Percentiles rank a stretch among this genome's conserved stretches.
phyloP scores from a whole-genome alignment of 2,329 filamentous ascomycete genomes.

The Aureobasidium sp. region DNA sequence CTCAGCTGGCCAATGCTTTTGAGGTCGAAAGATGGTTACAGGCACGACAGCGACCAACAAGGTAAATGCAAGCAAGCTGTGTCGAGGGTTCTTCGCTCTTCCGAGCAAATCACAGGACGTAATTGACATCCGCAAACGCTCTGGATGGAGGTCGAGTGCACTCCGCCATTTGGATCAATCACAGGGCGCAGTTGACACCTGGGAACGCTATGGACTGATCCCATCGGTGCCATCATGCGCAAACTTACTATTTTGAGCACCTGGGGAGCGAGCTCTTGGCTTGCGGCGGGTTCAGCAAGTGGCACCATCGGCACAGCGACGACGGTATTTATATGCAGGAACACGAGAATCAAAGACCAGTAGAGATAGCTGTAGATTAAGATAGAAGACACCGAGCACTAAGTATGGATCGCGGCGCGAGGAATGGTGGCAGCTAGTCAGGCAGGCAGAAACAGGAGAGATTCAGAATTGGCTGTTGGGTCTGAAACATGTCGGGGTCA shows the following conservation, averaged over 20 bases:
- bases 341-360: slow-evolving; percentile 9
- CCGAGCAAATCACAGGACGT: not conserved
- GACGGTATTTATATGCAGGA: slow-evolving; percentile 13
- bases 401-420: not conserved
- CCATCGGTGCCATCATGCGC: too few relatives aligned
- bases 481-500: slow-evolving; percentile 8
- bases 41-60: not conserved
- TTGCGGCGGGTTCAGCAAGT: not conserved
- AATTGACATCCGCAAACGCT: not conserved
- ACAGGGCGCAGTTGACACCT: too few relatives aligned
- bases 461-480: not conserved
- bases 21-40: not conserved
- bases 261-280: not conserved
- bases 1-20: slow-evolving; percentile 3
- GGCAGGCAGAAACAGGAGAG: not conserved
- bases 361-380: not conserved
- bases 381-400: not conserved
- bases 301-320: not conserved
- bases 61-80: not conserved
- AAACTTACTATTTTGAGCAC: slow-evolving; percentile 5
- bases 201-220: too few relatives aligned
- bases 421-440: not conserved
- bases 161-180: not conserved
- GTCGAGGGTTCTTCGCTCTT: not conserved
- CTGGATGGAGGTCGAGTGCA: not conserved